Evolutionary conservation across 331 rosid genomes (phyloP).

Genomic region (Acacia concinna): DNA sequence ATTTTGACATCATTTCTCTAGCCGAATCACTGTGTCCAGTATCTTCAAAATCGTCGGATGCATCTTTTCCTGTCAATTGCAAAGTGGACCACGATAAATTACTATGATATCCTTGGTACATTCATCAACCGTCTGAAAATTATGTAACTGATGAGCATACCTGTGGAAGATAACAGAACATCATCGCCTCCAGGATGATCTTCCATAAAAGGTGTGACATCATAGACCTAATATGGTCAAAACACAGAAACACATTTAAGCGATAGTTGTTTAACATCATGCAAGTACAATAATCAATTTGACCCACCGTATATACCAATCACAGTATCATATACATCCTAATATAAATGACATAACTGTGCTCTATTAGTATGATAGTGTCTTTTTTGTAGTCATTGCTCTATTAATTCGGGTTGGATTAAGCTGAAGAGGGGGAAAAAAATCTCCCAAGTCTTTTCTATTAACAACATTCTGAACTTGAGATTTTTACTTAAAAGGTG

Average conservation of each 20-base stretch:
- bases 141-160: constrained; percentile 39
- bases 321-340: not conserved
- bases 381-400: not conserved
- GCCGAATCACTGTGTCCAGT: constrained; percentile 96
- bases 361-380: not conserved
- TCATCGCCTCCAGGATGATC: constrained; percentile 99
- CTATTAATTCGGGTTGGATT: not conserved
- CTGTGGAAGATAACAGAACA: constrained; percentile 82
- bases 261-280: constrained; percentile 1
- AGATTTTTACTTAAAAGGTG: not conserved
- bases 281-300: not conserved
- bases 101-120: not conserved
- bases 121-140: not conserved
- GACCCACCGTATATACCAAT: not conserved
- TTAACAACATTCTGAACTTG: not conserved
- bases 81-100: not conserved
- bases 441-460: no score
- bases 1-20: constrained; percentile 81
- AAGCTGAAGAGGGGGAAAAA: no score
- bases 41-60: constrained; percentile 87
- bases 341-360: no score
- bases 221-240: constrained; percentile 64
- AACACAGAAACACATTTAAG: constrained; percentile 3
- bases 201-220: constrained; percentile 86
- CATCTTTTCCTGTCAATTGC: constrained; percentile 79